phyloP scores from a whole-genome alignment of 176 grass and related monocot species.

The Rhipidocladum racemiflorum region DNA sequence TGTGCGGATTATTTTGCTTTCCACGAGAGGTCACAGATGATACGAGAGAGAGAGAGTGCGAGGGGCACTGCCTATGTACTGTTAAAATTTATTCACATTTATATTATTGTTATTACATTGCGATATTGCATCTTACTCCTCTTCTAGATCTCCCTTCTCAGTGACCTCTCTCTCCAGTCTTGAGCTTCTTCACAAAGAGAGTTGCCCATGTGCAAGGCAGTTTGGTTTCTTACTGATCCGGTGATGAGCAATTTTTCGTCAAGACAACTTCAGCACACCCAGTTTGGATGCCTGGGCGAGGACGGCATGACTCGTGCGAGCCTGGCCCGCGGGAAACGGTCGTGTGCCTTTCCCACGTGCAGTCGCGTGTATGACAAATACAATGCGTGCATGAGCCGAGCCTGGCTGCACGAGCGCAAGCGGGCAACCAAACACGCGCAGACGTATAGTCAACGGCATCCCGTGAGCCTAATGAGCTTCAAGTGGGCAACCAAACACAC shows the following conservation, averaged over 20 bases:
- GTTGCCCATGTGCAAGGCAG: neutral
- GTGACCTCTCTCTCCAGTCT: neutral
- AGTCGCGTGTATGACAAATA: no score
- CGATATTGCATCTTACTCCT: neutral
- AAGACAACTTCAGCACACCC: neutral
- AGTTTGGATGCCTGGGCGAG: no score
- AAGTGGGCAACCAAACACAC: no score
- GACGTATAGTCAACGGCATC: no score
- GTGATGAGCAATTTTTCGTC: neutral
- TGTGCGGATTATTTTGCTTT: conserved; percentile 27
- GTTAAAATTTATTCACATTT: conserved; percentile 21
- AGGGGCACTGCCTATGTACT: neutral
- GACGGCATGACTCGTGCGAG: no score
- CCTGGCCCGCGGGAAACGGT: no score
- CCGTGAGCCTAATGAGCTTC: no score
- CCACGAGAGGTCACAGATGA: neutral
- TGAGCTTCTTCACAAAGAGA: neutral
- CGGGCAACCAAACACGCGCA: no score
- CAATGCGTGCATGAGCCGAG: no score
- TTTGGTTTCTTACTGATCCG: neutral
- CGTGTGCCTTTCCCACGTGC: no score
- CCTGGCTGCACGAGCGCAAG: no score
- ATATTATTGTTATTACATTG: neutral
- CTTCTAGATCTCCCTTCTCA: neutral
- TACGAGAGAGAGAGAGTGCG: neutral